Base-by-base conservation (phyloP, 495 filamentous ascomycete species). In the Pseudomonodictys pantanalensis region DNA sequence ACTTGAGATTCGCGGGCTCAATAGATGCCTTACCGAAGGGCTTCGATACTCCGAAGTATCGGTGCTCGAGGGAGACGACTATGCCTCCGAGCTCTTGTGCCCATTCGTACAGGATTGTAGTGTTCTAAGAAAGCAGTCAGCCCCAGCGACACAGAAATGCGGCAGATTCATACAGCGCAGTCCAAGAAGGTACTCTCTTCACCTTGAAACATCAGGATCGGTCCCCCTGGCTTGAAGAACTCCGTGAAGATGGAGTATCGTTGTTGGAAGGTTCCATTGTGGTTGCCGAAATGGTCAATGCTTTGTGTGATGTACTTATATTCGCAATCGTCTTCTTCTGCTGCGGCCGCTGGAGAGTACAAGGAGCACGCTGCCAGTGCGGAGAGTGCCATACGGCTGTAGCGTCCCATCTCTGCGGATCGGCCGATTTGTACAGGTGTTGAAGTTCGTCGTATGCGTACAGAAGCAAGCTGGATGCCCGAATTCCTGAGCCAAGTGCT, bases 51-150 rank as follows among this genome's bases (percentile, higher is more conserved):
- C 45, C 45, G 22, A 49, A 49, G 24, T 49, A 49, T 9, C 45
- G 45, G 18, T 49, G 45, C 29, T 49, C 45, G 24, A 49, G 45
- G 45, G 18, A 25, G 12, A 49, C 45, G 9, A 24, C 45, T 20
- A 49, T 5, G 12, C 45, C 45, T 17, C 24, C 24, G 8, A 49
- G 45, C 18, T 49, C 45, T 9, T 49, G 45, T 10, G 45, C 45
- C 45, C 45, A 49, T 28, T 49, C 45, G 24, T 49, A 49, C 6
- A 49, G 45, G 18, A 49, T 49, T 17, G 45, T 49, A 18, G 24
- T 28, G 45, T 49, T 49, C 45, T 49, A 28, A 7, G 8, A 20
- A 7, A 45, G 18, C 10, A 45, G 9, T 45, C 7, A 10, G 45
- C 24, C 10, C 9, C 45, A 17, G 22, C 29, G 7, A 5, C 12